These are phyloP conservation scores for Actinomortierella ambigua DNA, from an alignment of 371 early-diverging fungal genomes.

Conservation along the genomic window DNA sequence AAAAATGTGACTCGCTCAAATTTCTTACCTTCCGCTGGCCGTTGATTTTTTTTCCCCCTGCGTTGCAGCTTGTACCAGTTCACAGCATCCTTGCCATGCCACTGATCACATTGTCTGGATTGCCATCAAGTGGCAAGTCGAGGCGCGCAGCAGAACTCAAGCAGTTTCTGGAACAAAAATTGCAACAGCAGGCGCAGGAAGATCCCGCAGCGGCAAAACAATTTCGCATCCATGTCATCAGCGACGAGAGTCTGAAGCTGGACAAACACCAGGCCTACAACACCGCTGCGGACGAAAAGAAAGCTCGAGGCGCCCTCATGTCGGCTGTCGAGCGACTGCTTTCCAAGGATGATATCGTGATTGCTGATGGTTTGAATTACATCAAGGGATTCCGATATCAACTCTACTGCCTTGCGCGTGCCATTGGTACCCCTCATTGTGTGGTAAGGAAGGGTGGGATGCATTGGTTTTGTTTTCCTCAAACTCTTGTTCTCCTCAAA, in stretches of 20 bases:
- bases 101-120: conserved; percentile 85
- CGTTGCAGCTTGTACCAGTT: too few species aligned
- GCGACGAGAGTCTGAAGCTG: conserved; percentile 76
- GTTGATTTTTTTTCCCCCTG: too few species aligned
- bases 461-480: neutral
- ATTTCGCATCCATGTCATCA: conserved; percentile 70
- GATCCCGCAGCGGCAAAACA: conserved; percentile 40
- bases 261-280: conserved; percentile 43
- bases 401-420: conserved; percentile 90
- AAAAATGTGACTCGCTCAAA: too few species aligned
- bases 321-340: conserved; percentile 90
- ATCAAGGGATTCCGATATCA: conserved; percentile 98
- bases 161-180: conserved; percentile 59
- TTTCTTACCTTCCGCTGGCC: too few species aligned
- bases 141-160: conserved; percentile 79
- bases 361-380: conserved; percentile 94
- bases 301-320: conserved; percentile 85
- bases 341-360: conserved; percentile 82
- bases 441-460: conserved; percentile 54
- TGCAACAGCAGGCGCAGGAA: conserved; percentile 49
- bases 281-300: conserved; percentile 83
- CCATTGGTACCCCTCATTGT: conserved; percentile 89
- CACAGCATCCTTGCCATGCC: conserved; percentile 84
- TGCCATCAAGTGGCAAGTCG: conserved; percentile 92
- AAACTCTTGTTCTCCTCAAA: too few species aligned